phyloP scores from a whole-genome alignment of 805 yeast genomes.

The Candida manassasensis region DNA sequence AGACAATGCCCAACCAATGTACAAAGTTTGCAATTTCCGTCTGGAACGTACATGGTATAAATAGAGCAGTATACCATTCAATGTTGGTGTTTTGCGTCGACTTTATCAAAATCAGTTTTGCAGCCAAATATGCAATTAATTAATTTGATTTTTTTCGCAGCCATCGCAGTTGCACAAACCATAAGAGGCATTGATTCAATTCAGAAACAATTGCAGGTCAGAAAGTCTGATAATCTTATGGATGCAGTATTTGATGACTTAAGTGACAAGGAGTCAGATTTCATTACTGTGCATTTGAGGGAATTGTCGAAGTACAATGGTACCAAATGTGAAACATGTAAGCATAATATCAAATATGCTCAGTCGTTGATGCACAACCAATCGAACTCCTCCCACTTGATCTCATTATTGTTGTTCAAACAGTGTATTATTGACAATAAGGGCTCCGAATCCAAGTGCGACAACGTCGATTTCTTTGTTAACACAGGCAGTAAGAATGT shows the following conservation, averaged over 20 bases:
- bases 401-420: constrained; percentile 31
- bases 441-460: constrained; percentile 26
- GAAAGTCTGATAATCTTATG: constrained; percentile 18
- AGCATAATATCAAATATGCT: constrained; percentile 29
- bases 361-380: constrained; percentile 19
- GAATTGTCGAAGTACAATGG: constrained; percentile 28
- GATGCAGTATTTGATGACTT: constrained; percentile 24
- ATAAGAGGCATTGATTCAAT: constrained; percentile 23
- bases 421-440: constrained; percentile 28
- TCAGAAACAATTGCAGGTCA: constrained; percentile 15
- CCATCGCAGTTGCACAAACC: constrained; percentile 9
- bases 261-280: constrained; percentile 23
- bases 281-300: constrained; percentile 22
- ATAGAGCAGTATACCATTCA: no score
- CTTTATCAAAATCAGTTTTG: no score
- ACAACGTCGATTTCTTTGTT: constrained; percentile 33
- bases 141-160: neutral
- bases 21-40: no score
- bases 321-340: constrained; percentile 31
- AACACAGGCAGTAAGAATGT: constrained; percentile 26
- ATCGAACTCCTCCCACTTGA: constrained; percentile 32
- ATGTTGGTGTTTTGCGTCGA: no score
- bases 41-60: no score
- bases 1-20: no score
- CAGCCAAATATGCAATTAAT: constrained; percentile 3